Evolutionary conservation across 2,329 filamentous ascomycete species (phyloP).

Genomic region (Xylaria sp.): DNA sequence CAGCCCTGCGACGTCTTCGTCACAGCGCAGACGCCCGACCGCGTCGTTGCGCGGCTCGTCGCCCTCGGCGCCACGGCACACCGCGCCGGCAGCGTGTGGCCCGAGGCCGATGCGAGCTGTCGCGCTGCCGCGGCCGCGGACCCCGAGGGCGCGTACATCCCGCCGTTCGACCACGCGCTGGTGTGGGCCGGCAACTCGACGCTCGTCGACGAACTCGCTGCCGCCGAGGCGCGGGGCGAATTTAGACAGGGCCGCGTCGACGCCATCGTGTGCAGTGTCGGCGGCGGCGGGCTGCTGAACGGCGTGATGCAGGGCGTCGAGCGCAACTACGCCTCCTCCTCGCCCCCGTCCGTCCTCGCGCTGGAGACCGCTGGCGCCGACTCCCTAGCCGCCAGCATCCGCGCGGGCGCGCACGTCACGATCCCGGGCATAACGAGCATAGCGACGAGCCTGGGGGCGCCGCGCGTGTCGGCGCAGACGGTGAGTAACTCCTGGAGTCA

Average conservation of each 20-base stretch:
- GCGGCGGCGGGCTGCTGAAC: constrained; percentile 80
- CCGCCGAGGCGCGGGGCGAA: constrained; percentile 44
- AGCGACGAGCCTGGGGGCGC: constrained; percentile 76
- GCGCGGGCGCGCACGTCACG: constrained; percentile 62
- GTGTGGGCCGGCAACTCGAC: constrained; percentile 70
- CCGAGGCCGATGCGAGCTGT: constrained; percentile 72
- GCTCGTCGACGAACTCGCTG: constrained; percentile 58
- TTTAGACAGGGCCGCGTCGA: constrained; percentile 55
- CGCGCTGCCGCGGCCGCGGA: constrained; percentile 59
- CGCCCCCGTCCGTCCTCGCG: constrained; percentile 63
- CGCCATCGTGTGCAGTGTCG: constrained; percentile 77
- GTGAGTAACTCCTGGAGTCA: too few species aligned
- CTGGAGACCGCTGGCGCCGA: constrained; percentile 79
- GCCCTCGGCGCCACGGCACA: constrained; percentile 73
- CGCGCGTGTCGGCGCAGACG: constrained; percentile 70
- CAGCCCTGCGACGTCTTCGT: constrained; percentile 77
- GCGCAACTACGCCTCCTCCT: constrained; percentile 35
- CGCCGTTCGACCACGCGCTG: constrained; percentile 71
- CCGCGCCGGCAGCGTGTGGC: constrained; percentile 70
- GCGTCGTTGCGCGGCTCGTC: constrained; percentile 74
- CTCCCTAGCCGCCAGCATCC: constrained; percentile 67
- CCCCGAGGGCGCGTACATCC: constrained; percentile 61
- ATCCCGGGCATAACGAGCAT: constrained; percentile 75
- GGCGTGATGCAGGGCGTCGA: constrained; percentile 75
- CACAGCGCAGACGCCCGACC: constrained; percentile 65